Evolutionary conservation across 148 eudicot genomes (phyloP).

Genomic region (Oxyria digyna): DNA sequence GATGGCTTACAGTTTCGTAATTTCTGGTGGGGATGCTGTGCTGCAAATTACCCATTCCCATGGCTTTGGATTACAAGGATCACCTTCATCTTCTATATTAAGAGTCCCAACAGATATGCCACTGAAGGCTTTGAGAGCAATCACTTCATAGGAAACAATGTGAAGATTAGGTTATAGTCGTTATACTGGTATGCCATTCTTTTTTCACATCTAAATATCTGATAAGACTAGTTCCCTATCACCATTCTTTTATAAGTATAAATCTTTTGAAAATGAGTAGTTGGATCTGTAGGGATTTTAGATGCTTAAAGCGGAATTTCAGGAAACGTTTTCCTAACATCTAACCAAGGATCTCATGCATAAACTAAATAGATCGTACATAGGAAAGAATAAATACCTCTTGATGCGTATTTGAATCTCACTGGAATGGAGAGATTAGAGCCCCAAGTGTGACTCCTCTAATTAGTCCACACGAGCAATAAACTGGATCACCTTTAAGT

Average conservation of each 20-base stretch:
- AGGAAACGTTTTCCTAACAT: no score
- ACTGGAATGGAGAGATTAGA: no score
- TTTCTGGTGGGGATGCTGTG: slow-evolving; percentile 53
- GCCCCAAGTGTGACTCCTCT: no score
- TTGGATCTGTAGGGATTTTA: no score
- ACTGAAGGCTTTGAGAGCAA: slow-evolving; percentile 37
- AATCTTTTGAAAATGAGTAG: neutral
- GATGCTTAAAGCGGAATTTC: no score
- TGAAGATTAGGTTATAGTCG: neutral
- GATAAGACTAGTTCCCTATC: neutral
- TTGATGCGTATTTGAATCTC: no score
- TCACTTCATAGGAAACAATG: slow-evolving; percentile 41
- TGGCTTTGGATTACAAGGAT: slow-evolving; percentile 70
- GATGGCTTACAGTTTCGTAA: slow-evolving; percentile 64
- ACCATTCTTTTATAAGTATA: neutral
- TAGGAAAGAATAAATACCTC: no score
- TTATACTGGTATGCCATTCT: neutral
- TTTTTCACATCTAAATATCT: neutral
- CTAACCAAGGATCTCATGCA: no score
- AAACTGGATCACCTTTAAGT: no score
- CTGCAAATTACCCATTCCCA: slow-evolving; percentile 95
- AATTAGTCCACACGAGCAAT: no score
- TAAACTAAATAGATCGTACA: no score
- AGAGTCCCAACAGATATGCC: slow-evolving; percentile 28
- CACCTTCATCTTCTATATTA: slow-evolving; percentile 40